Conservation (phyloP, 768 basidiomycete species). For the Rhodotorula taiwanensis region DNA sequence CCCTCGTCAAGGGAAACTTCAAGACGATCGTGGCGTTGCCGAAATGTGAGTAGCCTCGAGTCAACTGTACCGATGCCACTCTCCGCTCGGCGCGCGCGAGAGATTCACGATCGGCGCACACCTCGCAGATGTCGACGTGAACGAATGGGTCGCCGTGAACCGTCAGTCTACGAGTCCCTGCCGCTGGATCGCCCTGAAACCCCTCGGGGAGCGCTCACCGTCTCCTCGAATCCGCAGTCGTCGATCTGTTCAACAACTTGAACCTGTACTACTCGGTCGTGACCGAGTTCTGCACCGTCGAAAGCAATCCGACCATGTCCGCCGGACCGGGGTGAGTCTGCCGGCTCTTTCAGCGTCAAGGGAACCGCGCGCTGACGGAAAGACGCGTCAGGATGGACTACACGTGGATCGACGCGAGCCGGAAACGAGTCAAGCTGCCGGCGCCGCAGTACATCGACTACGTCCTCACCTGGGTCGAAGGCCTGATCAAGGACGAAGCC, state of each 20-base stretch:
- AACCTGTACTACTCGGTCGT: constrained; percentile 95
- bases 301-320: constrained; percentile 85
- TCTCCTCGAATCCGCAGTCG: constrained; percentile 67
- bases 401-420: constrained; percentile 86
- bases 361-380: background rate
- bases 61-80: background rate
- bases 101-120: background rate
- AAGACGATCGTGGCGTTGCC: constrained; percentile 96
- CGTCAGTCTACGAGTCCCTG: constrained; percentile 47
- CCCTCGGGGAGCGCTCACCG: no score
- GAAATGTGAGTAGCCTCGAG: constrained; percentile 54
- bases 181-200: no score
- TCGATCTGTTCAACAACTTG: constrained; percentile 93
- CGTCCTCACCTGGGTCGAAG: constrained; percentile 95
- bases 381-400: constrained; percentile 65
- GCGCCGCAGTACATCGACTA: constrained; percentile 97
- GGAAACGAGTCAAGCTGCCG: constrained; percentile 75
- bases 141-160: constrained; percentile 53
- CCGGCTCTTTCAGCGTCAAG: no score
- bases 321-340: constrained; percentile 69
- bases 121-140: constrained; percentile 48
- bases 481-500: constrained; percentile 84
- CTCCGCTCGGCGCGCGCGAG: background rate
- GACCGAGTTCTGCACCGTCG: constrained; percentile 83
- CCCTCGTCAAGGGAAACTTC: constrained; percentile 95